Evolutionary conservation across 2,329 filamentous ascomycete genomes (phyloP).

Genomic region (Arachnomyces sp.): DNA sequence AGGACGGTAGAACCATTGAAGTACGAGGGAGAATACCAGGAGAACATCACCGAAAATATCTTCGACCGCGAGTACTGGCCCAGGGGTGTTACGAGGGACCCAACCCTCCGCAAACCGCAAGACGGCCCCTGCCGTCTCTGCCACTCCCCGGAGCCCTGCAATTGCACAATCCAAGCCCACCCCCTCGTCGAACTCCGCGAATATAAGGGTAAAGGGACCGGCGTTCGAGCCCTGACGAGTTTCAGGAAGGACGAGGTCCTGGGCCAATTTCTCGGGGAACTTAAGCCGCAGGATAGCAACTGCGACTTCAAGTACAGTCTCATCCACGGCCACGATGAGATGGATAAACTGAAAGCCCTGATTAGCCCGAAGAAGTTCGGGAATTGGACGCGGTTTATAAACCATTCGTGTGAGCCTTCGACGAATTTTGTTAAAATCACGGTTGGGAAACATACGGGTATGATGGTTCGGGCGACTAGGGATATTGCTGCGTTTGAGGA

Average conservation of each 20-base stretch:
- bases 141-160: conserved; percentile 10
- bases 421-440: conserved; percentile 13
- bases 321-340: conserved; percentile 2
- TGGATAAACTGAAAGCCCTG: background rate
- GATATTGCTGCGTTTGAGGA: conserved; percentile 27
- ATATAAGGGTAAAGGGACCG: conserved; percentile 21
- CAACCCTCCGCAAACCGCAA: conserved; percentile 9
- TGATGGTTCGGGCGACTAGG: conserved; percentile 15
- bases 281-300: conserved; percentile 6
- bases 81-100: conserved; percentile 6
- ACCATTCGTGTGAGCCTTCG: conserved; percentile 26
- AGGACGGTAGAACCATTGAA: background rate
- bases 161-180: conserved; percentile 12
- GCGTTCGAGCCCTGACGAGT: conserved; percentile 21
- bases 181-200: conserved; percentile 25
- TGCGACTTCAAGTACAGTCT: conserved; percentile 16
- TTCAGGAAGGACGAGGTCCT: conserved; percentile 19
- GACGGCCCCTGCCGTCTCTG: conserved; percentile 17
- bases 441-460: conserved; percentile 16
- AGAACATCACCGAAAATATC: conserved; percentile 9
- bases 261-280: conserved; percentile 20
- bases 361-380: conserved; percentile 18
- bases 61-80: conserved; percentile 9
- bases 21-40: conserved; percentile 10
- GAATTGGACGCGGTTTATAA: conserved; percentile 30